Evolutionary conservation across 345 rosid species (phyloP).

Genomic region (Camelina sativa): DNA sequence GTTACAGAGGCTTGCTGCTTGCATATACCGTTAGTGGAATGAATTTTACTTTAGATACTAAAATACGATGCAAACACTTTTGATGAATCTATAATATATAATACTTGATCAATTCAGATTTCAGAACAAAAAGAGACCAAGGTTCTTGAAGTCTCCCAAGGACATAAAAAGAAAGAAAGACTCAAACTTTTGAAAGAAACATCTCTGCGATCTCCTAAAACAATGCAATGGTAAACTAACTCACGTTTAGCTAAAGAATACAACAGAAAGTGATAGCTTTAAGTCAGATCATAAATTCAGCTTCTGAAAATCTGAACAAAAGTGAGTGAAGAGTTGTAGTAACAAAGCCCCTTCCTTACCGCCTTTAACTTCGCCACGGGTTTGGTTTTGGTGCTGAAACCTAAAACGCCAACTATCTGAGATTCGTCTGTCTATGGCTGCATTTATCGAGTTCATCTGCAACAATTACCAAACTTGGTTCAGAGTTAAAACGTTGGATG

Average conservation of each 20-base stretch:
- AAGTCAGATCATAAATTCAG: conserved; percentile 23
- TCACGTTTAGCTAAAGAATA: conserved; percentile 41
- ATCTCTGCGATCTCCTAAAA: conserved; percentile 35
- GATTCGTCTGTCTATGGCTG: conserved; percentile 95
- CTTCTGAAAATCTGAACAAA: conserved; percentile 26
- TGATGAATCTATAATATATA: conserved; percentile 21
- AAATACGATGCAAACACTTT: conserved; percentile 22
- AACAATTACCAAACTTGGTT: conserved; percentile 37
- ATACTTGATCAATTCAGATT: conserved; percentile 1
- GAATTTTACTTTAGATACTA: background rate
- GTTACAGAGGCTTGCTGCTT: background rate
- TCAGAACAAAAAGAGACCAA: background rate
- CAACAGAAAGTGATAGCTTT: conserved; percentile 22
- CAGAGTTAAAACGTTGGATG: conserved; percentile 23
- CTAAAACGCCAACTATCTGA: conserved; percentile 91
- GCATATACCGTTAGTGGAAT: background rate
- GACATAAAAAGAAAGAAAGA: background rate
- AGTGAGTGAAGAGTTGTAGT: conserved; percentile 22
- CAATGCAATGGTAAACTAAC: conserved; percentile 39
- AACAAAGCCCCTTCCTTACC: conserved; percentile 2
- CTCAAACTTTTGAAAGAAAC: conserved; percentile 11
- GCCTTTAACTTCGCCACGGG: conserved; percentile 15
- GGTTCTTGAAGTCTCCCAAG: conserved; percentile 3
- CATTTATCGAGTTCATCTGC: conserved; percentile 99
- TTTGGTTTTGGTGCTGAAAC: conserved; percentile 2